These are phyloP conservation scores for Lentinula boryana DNA, from an alignment of 768 basidiomycete species.

Conservation along the genomic window DNA sequence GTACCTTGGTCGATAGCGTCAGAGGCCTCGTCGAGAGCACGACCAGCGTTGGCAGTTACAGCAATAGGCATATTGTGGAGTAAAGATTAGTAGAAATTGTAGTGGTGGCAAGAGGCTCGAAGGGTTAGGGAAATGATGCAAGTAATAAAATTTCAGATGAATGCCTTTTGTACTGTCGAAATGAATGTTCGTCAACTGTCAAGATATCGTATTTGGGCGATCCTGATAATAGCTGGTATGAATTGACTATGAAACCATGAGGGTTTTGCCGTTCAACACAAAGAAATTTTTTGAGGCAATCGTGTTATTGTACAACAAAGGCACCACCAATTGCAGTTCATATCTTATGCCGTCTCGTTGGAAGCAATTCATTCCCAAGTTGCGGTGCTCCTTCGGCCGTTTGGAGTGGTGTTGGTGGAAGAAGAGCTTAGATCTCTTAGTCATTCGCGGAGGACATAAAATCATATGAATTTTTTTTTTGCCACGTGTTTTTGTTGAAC, in stretches of 20 bases:
- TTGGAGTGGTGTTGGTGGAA: background rate
- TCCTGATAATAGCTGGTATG: background rate
- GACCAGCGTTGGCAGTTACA: background rate
- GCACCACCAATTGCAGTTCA: background rate
- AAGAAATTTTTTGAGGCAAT: background rate
- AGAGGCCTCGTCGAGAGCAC: constrained; percentile 35
- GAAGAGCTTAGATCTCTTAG: background rate
- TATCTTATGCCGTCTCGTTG: background rate
- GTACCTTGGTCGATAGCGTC: constrained; percentile 45
- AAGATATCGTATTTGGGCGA: background rate
- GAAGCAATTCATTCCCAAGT: background rate
- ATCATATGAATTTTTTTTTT: background rate
- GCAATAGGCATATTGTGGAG: background rate
- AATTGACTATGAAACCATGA: background rate
- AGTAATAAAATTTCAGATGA: background rate
- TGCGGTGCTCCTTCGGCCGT: background rate
- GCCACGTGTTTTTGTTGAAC: background rate
- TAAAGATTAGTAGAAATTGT: background rate
- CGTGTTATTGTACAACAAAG: background rate
- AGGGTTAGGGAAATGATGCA: background rate
- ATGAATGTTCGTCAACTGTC: background rate
- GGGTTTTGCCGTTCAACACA: background rate
- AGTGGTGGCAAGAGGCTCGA: background rate
- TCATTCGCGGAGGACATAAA: background rate
- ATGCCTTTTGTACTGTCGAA: background rate